Percentiles rank a stretch among this genome's conserved stretches.
Evolutionary conservation across 2,329 filamentous ascomycete genomes (phyloP).

Genomic region (Arthroderma sp.): DNA sequence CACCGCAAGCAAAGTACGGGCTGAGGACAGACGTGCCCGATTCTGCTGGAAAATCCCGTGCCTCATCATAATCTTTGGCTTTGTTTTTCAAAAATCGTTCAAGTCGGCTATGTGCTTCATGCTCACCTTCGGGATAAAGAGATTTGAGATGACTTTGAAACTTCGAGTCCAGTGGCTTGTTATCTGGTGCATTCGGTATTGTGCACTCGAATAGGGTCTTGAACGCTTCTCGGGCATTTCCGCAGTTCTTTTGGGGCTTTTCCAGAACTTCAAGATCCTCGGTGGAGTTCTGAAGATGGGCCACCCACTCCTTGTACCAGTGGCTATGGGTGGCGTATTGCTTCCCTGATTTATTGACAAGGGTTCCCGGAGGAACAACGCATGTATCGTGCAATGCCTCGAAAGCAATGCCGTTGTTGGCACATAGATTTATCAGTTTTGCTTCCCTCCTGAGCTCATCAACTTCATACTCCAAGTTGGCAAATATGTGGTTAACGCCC

Average conservation of each 20-base stretch:
- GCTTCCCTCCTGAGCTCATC: conserved; percentile 74
- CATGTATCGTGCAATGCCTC: conserved; percentile 70
- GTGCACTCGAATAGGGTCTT: conserved; percentile 44
- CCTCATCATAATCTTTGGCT: conserved; percentile 47
- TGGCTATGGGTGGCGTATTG: conserved; percentile 77
- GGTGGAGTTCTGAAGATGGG: conserved; percentile 55
- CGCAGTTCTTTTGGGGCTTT: conserved; percentile 43
- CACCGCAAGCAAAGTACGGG: conserved; percentile 58
- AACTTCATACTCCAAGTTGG: conserved; percentile 84
- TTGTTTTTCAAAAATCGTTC: conserved; percentile 54
- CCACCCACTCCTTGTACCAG: conserved; percentile 67
- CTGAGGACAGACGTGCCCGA: conserved; percentile 56
- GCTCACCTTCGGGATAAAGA: conserved; percentile 64
- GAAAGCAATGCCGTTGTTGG: conserved; percentile 53
- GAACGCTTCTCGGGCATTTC: conserved; percentile 35
- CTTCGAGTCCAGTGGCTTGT: conserved; percentile 47
- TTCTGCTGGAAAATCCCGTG: conserved; percentile 52
- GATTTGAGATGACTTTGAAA: conserved; percentile 44
- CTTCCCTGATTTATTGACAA: conserved; percentile 55
- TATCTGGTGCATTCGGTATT: conserved; percentile 50
- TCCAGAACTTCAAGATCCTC: conserved; percentile 52
- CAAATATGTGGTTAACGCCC: conserved; percentile 61
- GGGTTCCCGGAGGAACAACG: conserved; percentile 59
- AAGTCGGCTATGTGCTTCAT: conserved; percentile 53
- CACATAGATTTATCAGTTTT: conserved; percentile 46